Evolutionary conservation across 805 yeast genomes (phyloP).

Genomic region (Candida wancherniae): DNA sequence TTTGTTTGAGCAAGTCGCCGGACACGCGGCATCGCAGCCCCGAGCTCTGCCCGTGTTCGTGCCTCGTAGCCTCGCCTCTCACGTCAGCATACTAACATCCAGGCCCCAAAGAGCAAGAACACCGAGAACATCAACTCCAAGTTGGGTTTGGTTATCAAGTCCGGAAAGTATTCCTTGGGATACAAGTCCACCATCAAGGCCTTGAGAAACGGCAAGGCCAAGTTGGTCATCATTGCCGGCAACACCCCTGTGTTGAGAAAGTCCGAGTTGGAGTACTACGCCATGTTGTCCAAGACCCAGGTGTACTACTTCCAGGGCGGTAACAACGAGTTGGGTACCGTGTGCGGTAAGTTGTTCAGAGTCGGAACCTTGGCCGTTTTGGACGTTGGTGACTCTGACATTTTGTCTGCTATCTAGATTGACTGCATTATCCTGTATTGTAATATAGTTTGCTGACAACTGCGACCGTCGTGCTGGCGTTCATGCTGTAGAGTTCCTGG

Average conservation of each 20-base stretch:
- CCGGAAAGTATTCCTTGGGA: slow-evolving; percentile 99
- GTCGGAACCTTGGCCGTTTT: slow-evolving; percentile 94
- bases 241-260: slow-evolving; percentile 99
- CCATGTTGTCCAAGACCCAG: slow-evolving; percentile 97
- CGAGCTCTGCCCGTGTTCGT: too few species aligned
- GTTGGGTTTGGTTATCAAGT: slow-evolving; percentile 96
- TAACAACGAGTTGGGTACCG: slow-evolving; percentile 99
- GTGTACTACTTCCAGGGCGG: slow-evolving; percentile 99
- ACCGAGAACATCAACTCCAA: slow-evolving; percentile 96
- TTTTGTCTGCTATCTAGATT: slow-evolving; percentile 59
- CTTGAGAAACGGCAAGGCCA: slow-evolving; percentile 98
- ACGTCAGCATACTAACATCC: slow-evolving; percentile 37
- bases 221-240: slow-evolving; percentile 95
- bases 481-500: too few species aligned
- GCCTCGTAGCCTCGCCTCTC: too few species aligned
- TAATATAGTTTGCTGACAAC: slow-evolving; percentile 11
- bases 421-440: slow-evolving; percentile 6
- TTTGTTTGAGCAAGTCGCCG: too few species aligned
- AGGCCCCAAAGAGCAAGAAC: slow-evolving; percentile 96
- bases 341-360: slow-evolving; percentile 99
- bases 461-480: too few species aligned
- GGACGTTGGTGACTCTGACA: slow-evolving; percentile 99
- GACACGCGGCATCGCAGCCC: too few species aligned
- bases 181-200: slow-evolving; percentile 98
- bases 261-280: slow-evolving; percentile 99